Evolutionary conservation across 345 rosid species (phyloP), one percentile per base, ranked within the genome.

Genomic region (Luvunga scandens): DNA sequence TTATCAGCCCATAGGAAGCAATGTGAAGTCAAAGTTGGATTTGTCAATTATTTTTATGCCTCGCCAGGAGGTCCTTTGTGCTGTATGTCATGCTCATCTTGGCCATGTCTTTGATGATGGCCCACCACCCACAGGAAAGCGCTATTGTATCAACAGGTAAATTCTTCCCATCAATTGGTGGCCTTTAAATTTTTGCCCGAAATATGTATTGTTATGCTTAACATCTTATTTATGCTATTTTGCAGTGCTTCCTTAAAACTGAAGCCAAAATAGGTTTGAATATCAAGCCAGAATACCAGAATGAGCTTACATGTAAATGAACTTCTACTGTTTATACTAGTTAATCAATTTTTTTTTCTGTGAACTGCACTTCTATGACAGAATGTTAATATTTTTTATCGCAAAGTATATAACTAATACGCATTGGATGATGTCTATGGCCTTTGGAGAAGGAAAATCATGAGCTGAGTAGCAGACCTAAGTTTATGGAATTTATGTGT

Each of bases 21-120:
- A 92, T 61, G 96, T 88, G 72, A 89, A 90, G 80, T 88, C 94
- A 7, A 89, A 91, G 81, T 73, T 89, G 75, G 99, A 93, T 84
- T 84, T 87, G 39, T 93, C 98, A 0, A 84, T 93, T 22, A 90
- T 95, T 79, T 90, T 95, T 85, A 95, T 95, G 99, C 99, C 97
- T 38, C 88, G 99, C 27, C 83, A 88, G 79, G 99, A 95, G 86
- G 94, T 89, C 72, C 66, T 92, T 0, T 93, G 99, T 45, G 87
- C 87, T 34, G 79, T 77, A 45, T 93, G 98, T 55, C 85, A 88
- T 6, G 93, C 98, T 42, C 98, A 93, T 87, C 96, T 95, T 53
- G 98, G 98, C 53, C 98, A 95, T 83, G 86, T 91, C 42, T 93
- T 95, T 6, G 90, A 91, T 67, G 98, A 95, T 14, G 98, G 98